phyloP scores from a whole-genome alignment of 345 rosid genomes.

The Corchorus capsularis region DNA sequence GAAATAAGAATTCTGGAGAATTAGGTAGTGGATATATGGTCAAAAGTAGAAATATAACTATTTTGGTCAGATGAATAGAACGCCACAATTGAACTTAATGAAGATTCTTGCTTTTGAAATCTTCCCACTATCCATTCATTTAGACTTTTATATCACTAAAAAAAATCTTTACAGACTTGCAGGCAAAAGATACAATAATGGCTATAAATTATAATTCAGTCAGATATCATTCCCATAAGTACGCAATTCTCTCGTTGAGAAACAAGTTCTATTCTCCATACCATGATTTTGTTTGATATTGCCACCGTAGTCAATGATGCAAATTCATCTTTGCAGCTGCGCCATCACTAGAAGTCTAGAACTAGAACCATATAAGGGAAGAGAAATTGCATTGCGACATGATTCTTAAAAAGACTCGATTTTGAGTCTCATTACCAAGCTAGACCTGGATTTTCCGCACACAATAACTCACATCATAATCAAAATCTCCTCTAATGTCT shows the following conservation, averaged over 20 bases:
- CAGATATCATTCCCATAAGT: too few relatives aligned
- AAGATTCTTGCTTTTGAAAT: too few relatives aligned
- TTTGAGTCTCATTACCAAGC: neutral
- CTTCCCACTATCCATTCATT: too few relatives aligned
- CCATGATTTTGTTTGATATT: slow-evolving; percentile 1
- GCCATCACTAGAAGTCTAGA: neutral
- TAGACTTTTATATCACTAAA: too few relatives aligned
- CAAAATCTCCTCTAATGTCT: neutral
- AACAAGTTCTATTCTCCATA: neutral
- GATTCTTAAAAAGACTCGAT: neutral
- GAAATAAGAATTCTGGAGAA: neutral
- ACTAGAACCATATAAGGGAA: neutral
- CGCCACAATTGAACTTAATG: too few relatives aligned
- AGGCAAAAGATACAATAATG: too few relatives aligned
- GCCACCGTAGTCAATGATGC: neutral
- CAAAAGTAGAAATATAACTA: neutral
- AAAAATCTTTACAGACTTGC: too few relatives aligned
- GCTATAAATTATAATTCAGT: too few relatives aligned
- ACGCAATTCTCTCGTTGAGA: neutral
- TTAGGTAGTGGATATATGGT: neutral
- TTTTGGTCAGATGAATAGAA: too few relatives aligned
- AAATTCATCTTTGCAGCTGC: neutral
- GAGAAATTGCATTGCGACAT: neutral
- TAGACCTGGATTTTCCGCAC: neutral
- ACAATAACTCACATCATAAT: neutral